These are phyloP conservation scores for Acacia concinna DNA, from an alignment of 331 rosid genomes.

Conservation along the genomic window DNA sequence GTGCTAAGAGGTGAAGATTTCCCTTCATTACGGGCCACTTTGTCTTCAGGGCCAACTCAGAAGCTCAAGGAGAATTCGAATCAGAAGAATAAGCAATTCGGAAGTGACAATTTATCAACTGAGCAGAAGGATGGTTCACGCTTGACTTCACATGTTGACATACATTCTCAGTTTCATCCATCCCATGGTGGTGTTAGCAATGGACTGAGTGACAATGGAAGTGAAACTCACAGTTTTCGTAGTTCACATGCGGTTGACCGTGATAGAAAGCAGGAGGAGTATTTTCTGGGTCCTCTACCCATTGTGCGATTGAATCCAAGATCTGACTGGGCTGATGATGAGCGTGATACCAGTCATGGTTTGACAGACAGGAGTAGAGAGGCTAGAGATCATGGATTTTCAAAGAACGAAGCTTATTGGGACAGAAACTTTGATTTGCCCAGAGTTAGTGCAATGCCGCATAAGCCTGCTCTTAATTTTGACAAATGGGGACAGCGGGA, in stretches of 20 bases:
- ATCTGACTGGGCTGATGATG: conserved; percentile 98
- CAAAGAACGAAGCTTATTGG: conserved; percentile 72
- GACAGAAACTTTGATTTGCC: conserved; percentile 84
- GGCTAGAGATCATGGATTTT: conserved; percentile 65
- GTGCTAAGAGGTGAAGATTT: conserved; percentile 94
- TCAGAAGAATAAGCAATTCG: conserved; percentile 52
- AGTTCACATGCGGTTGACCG: conserved; percentile 41
- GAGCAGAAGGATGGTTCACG: conserved; percentile 49
- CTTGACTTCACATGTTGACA: conserved; percentile 41
- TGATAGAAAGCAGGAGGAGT: conserved; percentile 61
- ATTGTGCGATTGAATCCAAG: conserved; percentile 70
- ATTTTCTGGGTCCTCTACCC: conserved; percentile 76
- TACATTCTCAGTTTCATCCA: conserved; percentile 44
- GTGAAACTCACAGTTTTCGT: conserved; percentile 36
- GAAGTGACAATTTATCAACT: conserved; percentile 36
- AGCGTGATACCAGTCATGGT: conserved; percentile 87
- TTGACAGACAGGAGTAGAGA: conserved; percentile 64
- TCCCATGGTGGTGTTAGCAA: conserved; percentile 33
- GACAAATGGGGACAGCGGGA: conserved; percentile 71
- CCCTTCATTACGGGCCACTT: conserved; percentile 82
- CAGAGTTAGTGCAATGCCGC: conserved; percentile 62
- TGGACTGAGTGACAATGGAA: conserved; percentile 36
- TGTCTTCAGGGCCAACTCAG: conserved; percentile 61
- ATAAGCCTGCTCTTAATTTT: conserved; percentile 52
- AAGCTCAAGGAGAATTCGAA: conserved; percentile 60